Evolutionary conservation across 1,139 yeast genomes (phyloP).

Genomic region (Torulaspora globosa): DNA sequence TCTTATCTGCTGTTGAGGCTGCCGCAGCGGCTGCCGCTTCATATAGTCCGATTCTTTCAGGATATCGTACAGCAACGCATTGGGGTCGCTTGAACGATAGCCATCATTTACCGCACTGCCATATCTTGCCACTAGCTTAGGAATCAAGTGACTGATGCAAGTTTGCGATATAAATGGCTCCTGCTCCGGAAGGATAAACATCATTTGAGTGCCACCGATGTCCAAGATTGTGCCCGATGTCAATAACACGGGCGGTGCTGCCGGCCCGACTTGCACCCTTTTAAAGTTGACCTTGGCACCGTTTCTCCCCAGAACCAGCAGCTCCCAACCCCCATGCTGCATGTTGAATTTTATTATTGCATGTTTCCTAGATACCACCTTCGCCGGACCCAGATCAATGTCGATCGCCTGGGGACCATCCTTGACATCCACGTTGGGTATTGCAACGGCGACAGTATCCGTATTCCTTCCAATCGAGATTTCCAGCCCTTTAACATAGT

Average conservation of each 20-base stretch:
- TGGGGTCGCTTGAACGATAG: conserved; percentile 19
- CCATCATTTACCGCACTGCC: conserved; percentile 24
- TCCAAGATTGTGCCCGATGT: conserved; percentile 85
- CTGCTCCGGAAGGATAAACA: conserved; percentile 92
- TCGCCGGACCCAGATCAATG: conserved; percentile 94
- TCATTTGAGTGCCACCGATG: conserved; percentile 97
- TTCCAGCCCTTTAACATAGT: conserved; percentile 75
- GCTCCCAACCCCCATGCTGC: conserved; percentile 77
- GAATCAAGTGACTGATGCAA: conserved; percentile 43
- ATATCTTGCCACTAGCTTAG: conserved; percentile 30
- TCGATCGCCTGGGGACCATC: conserved; percentile 44
- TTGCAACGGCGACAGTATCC: conserved; percentile 40
- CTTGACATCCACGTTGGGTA: conserved; percentile 5
- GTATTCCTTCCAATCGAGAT: conserved; percentile 85
- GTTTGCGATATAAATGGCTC: conserved; percentile 61
- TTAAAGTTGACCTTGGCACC: conserved; percentile 85
- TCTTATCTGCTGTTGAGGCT: conserved; percentile 28
- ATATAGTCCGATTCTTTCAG: conserved; percentile 20
- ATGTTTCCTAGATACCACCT: conserved; percentile 87
- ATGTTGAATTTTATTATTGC: conserved; percentile 79
- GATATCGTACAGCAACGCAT: conserved; percentile 25
- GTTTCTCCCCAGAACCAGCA: conserved; percentile 77
- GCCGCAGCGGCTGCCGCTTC: conserved; percentile 13
- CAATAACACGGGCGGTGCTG: conserved; percentile 54
- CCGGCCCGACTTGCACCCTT: conserved; percentile 49